Conservation (phyloP, 2,329 filamentous ascomycete genomes). For the Phaeoacremonium minimum region DNA sequence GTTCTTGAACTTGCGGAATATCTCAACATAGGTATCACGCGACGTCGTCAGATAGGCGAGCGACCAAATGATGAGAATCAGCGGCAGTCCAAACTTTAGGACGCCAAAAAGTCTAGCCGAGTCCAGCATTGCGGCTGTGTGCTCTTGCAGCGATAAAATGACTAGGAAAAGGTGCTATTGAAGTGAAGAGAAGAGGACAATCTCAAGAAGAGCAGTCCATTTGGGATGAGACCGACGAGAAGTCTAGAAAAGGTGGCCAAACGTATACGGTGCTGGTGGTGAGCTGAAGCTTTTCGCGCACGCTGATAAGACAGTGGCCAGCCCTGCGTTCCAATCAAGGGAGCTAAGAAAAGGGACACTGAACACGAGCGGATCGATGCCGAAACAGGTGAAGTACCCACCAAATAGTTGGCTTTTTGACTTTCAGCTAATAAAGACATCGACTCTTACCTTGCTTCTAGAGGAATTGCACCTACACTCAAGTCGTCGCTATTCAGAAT, state of each 20-base stretch:
- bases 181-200: too few relatives aligned
- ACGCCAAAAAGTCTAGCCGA: constrained; percentile 18
- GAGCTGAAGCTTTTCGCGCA: neutral
- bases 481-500: too few relatives aligned
- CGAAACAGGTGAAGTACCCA: too few relatives aligned
- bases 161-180: too few relatives aligned
- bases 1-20: constrained; percentile 22
- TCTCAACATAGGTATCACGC: constrained; percentile 13
- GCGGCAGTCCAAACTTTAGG: constrained; percentile 14
- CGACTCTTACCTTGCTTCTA: too few relatives aligned
- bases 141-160: too few relatives aligned
- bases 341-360: too few relatives aligned
- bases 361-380: too few relatives aligned
- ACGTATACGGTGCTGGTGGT: neutral
- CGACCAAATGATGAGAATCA: constrained; percentile 18
- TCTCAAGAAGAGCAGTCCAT: too few relatives aligned
- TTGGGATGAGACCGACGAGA: neutral
- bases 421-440: too few relatives aligned
- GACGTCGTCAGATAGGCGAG: constrained; percentile 15
- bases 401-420: too few relatives aligned
- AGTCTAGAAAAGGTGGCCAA: neutral
- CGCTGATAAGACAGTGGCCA: neutral
- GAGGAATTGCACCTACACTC: too few relatives aligned
- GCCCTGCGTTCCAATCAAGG: neutral
- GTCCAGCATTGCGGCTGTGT: constrained; percentile 18